Percentiles rank a stretch among this genome's conserved stretches.
These are phyloP conservation scores for Leersia perrieri DNA, from an alignment of 176 grass and related monocot genomes.

Conservation along the genomic window DNA sequence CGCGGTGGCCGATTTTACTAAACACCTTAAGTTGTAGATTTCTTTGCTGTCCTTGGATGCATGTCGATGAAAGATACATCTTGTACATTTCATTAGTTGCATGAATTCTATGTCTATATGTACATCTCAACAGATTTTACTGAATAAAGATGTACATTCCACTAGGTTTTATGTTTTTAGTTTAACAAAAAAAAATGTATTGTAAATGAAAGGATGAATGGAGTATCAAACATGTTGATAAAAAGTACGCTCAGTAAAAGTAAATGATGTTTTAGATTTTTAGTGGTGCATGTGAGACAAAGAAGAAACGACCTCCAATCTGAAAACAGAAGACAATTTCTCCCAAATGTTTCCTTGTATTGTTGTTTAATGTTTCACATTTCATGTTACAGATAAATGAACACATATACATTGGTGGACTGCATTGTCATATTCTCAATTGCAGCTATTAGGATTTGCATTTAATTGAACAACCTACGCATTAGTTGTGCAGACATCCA, in stretches of 20 bases:
- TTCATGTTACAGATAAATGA: not conserved
- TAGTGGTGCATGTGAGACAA: not conserved
- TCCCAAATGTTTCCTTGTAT: not conserved
- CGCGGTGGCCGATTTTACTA: not conserved
- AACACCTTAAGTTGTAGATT: not conserved
- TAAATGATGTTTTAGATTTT: not conserved
- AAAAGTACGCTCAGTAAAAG: not conserved
- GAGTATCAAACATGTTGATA: not conserved
- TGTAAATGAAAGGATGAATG: not conserved
- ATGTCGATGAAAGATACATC: too few species aligned
- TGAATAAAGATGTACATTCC: conserved; percentile 6
- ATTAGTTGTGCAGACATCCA: not conserved
- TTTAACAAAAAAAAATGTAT: not conserved
- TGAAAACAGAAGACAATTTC: not conserved
- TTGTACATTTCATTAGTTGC: too few species aligned
- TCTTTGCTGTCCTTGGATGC: too few species aligned
- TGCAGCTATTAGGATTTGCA: not conserved
- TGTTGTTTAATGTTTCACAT: not conserved
- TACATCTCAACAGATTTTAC: too few species aligned
- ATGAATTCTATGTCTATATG: too few species aligned
- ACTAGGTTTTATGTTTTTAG: not conserved
- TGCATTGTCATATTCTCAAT: not conserved
- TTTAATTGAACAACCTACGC: not conserved
- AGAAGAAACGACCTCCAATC: not conserved
- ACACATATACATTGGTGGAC: not conserved